phyloP scores from a whole-genome alignment of 1,284 basidiomycete genomes.

The Papiliotrema flavescens region DNA sequence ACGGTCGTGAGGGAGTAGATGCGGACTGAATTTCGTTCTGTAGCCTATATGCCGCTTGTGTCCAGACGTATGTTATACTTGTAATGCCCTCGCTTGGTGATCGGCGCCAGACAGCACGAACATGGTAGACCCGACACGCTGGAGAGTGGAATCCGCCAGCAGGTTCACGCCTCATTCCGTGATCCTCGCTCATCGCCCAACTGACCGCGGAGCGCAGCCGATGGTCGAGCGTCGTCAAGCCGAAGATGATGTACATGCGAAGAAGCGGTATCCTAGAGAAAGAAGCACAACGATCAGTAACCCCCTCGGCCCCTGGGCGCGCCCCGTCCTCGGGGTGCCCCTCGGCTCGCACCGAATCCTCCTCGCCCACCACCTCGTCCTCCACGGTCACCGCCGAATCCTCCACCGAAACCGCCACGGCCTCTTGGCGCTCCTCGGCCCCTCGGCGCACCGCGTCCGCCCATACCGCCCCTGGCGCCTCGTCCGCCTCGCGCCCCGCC shows the following conservation, averaged over 20 bases:
- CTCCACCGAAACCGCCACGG: conserved; percentile 51
- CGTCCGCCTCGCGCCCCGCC: conserved; percentile 48
- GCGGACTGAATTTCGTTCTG: not conserved
- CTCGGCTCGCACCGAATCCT: conserved; percentile 48
- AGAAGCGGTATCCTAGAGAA: not conserved
- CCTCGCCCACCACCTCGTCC: conserved; percentile 51
- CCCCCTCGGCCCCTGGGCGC: conserved; percentile 26
- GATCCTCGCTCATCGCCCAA: too few relatives aligned
- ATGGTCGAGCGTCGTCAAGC: too few relatives aligned
- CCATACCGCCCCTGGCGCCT: conserved; percentile 47
- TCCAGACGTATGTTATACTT: too few relatives aligned
- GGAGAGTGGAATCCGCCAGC: too few relatives aligned
- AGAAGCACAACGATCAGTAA: conserved; percentile 5
- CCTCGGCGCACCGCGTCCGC: conserved; percentile 25
- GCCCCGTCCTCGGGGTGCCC: conserved; percentile 20
- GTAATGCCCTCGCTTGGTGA: too few relatives aligned
- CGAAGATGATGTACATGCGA: conserved; percentile 5
- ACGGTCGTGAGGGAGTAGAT: conserved; percentile 1
- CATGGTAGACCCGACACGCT: too few relatives aligned
- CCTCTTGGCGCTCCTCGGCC: conserved; percentile 53
- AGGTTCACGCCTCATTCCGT: too few relatives aligned
- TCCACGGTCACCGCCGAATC: conserved; percentile 52
- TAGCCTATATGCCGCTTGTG: too few relatives aligned
- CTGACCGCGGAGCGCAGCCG: too few relatives aligned
- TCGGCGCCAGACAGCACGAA: too few relatives aligned